Evolutionary conservation across 768 basidiomycete species (phyloP).

Genomic region (Leccinellum rugosiceps): DNA sequence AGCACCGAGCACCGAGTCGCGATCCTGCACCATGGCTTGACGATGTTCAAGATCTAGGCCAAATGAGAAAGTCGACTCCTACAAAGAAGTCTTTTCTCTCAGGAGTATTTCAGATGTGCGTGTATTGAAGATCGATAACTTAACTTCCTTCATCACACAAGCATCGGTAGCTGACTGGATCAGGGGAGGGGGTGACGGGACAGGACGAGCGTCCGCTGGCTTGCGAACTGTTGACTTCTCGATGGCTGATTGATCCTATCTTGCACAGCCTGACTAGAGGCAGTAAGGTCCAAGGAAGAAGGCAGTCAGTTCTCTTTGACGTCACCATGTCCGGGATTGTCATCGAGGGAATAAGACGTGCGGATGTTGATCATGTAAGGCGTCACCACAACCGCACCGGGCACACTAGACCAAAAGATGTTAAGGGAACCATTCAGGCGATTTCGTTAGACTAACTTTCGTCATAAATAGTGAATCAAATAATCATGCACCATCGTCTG

Average conservation of each 20-base stretch:
- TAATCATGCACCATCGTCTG: conserved; percentile 36
- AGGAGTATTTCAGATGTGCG: conserved; percentile 56
- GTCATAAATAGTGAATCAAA: conserved; percentile 62
- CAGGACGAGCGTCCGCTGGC: conserved; percentile 10
- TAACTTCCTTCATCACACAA: conserved; percentile 11
- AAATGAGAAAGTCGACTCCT: conserved; percentile 25
- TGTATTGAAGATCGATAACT: conserved; percentile 20
- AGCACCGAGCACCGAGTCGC: conserved; percentile 39
- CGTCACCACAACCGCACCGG: conserved; percentile 67
- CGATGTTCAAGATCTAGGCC: conserved; percentile 19
- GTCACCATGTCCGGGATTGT: conserved; percentile 22
- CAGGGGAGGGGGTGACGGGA: conserved; percentile 25
- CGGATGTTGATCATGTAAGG: conserved; percentile 43
- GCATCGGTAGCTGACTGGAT: conserved; percentile 35
- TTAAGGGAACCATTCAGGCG: conserved; percentile 27
- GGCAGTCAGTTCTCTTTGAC: conserved; percentile 10
- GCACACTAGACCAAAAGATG: conserved; percentile 63
- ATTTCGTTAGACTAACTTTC: conserved; percentile 44
- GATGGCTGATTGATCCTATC: conserved; percentile 47
- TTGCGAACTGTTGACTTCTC: conserved; percentile 25
- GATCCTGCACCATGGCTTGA: conserved; percentile 39
- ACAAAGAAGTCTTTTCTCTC: conserved; percentile 65
- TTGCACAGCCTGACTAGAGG: conserved; percentile 30
- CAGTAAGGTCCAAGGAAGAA: not conserved
- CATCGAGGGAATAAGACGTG: conserved; percentile 40